Evolutionary conservation across 768 basidiomycete species (phyloP).

Genomic region (Amylocystis lapponica): DNA sequence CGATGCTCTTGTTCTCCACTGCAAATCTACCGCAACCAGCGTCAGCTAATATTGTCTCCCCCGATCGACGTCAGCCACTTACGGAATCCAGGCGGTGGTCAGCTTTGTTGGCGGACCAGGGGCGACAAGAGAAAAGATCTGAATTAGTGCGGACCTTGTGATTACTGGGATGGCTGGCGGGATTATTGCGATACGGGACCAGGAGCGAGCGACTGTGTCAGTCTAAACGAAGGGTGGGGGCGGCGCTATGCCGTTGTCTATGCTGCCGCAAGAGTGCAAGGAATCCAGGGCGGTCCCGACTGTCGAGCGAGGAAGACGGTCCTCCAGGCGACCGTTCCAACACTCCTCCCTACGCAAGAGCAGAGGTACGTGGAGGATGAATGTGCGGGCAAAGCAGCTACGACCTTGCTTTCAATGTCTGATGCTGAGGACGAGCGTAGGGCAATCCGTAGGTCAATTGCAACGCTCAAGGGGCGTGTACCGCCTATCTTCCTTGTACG

Average conservation of each 20-base stretch:
- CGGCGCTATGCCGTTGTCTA: slow-evolving; percentile 14
- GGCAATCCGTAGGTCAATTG: slow-evolving; percentile 15
- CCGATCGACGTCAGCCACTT: no score
- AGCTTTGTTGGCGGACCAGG: no score
- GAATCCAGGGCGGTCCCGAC: background rate
- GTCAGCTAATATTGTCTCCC: no score
- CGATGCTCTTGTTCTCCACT: no score
- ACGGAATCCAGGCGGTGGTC: no score
- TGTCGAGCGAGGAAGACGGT: slow-evolving; percentile 9
- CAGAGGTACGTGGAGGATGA: slow-evolving; percentile 11
- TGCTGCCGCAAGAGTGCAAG: slow-evolving; percentile 6
- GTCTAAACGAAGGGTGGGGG: slow-evolving; percentile 18
- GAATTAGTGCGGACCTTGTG: slow-evolving; percentile 20
- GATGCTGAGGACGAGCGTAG: no score
- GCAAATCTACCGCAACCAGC: no score
- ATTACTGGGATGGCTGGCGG: slow-evolving; percentile 13
- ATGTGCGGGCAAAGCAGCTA: no score
- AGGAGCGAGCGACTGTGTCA: slow-evolving; percentile 11
- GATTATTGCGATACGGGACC: slow-evolving; percentile 15
- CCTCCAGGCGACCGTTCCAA: slow-evolving; percentile 10
- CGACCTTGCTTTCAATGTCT: no score
- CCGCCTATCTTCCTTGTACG: slow-evolving; percentile 19
- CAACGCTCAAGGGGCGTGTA: slow-evolving; percentile 23
- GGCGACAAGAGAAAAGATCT: slow-evolving; percentile 6
- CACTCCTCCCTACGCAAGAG: slow-evolving; percentile 5